Conservation (phyloP, 495 filamentous ascomycete genomes). For the Aspergillus asperescens region DNA sequence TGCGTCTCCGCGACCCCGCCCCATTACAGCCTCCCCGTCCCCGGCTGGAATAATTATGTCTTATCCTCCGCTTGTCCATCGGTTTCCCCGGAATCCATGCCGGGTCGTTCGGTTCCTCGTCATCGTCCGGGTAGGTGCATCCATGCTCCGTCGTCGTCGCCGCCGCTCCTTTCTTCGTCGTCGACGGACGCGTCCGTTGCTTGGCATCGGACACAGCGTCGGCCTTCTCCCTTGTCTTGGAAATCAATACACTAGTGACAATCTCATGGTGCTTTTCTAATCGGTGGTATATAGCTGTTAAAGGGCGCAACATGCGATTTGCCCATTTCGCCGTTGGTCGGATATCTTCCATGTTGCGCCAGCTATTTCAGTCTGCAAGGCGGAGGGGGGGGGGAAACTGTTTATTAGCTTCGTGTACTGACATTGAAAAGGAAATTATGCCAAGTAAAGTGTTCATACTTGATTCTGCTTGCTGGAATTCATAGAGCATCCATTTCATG, state of each 20-base stretch:
- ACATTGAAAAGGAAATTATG: neutral
- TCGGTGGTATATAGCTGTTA: constrained; percentile 42
- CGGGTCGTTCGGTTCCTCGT: constrained; percentile 39
- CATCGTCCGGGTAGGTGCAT: constrained; percentile 25
- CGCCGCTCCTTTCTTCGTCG: neutral
- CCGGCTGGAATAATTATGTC: constrained; percentile 37
- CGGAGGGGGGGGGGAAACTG: neutral
- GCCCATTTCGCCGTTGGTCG: constrained; percentile 45
- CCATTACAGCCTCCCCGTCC: constrained; percentile 24
- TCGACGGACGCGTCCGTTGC: constrained; percentile 1
- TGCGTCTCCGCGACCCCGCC: constrained; percentile 22
- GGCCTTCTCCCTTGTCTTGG: constrained; percentile 17
- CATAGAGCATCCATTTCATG: constrained; percentile 17
- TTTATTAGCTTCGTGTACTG: neutral
- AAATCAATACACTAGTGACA: constrained; percentile 30
- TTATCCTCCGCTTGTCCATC: constrained; percentile 29
- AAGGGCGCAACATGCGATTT: constrained; percentile 45
- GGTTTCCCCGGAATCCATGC: constrained; percentile 41
- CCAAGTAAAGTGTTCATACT: neutral
- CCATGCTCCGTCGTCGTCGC: constrained; percentile 11
- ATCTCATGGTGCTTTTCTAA: constrained; percentile 42
- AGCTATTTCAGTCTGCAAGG: neutral
- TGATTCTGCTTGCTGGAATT: neutral
- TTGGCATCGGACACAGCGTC: constrained; percentile 1
- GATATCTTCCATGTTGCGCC: constrained; percentile 38